These are phyloP conservation scores for Eutrema salsugineum DNA, from an alignment of 441 rosid genomes.

Conservation along the genomic window DNA sequence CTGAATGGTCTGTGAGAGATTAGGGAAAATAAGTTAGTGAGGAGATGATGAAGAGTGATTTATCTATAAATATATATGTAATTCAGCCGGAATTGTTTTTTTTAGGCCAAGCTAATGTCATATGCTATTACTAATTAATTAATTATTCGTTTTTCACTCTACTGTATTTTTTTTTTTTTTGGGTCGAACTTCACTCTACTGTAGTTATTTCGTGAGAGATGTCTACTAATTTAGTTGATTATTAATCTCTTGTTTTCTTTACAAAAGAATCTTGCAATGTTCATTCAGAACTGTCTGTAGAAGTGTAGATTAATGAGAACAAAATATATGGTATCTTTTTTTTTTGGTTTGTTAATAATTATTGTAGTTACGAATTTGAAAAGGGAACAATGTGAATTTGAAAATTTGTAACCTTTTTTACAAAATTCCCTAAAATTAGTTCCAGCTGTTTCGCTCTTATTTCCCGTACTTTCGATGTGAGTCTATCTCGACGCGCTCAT, in stretches of 20 bases:
- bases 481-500: neutral
- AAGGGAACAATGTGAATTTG: neutral
- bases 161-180: neutral
- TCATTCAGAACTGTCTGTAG: too few relatives aligned
- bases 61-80: slow-evolving; percentile 15
- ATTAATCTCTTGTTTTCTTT: neutral
- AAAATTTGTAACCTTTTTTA: neutral
- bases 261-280: too few relatives aligned
- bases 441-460: neutral
- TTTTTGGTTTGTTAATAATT: neutral
- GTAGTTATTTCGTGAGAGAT: neutral
- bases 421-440: neutral
- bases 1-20: neutral
- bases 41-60: slow-evolving; percentile 13
- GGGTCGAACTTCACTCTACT: neutral
- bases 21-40: slow-evolving; percentile 24
- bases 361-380: neutral
- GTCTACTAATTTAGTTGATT: neutral
- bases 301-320: too few relatives aligned
- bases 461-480: neutral
- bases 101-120: slow-evolving; percentile 9
- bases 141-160: neutral
- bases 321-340: neutral
- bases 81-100: neutral
- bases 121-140: neutral